These are phyloP conservation scores for Sanghuangporus weigelae DNA, from an alignment of 1,284 basidiomycete species.

Conservation along the genomic window DNA sequence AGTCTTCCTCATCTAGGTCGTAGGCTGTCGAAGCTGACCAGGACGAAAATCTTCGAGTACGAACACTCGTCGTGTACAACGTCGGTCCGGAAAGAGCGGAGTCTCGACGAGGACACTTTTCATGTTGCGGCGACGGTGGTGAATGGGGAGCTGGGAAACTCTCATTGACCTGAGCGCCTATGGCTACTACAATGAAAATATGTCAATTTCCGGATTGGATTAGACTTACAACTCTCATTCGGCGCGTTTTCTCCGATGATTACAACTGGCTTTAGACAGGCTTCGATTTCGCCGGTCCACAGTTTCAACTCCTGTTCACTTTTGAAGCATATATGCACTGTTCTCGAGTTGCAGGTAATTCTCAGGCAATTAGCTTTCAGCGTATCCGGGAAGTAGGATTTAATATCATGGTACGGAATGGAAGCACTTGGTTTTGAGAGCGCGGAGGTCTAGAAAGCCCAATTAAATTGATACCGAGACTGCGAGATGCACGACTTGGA, in stretches of 20 bases:
- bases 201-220: background rate
- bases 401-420: slow-evolving; percentile 2
- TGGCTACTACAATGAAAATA: background rate
- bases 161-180: background rate
- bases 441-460: background rate
- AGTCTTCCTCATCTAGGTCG: background rate
- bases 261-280: slow-evolving; percentile 7
- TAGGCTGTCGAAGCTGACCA: background rate
- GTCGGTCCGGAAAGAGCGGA: slow-evolving; percentile 7
- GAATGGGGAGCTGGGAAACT: background rate
- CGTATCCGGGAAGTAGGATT: background rate
- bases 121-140: background rate
- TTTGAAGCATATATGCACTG: slow-evolving; percentile 8
- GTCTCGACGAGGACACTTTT: background rate
- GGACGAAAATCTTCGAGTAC: background rate
- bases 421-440: slow-evolving; percentile 1
- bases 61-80: background rate
- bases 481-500: no score
- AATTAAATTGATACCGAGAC: background rate
- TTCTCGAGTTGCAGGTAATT: background rate
- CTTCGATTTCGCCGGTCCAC: slow-evolving; percentile 7
- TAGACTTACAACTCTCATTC: background rate
- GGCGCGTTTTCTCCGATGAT: slow-evolving; percentile 7
- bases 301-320: slow-evolving; percentile 3
- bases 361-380: background rate